These are phyloP conservation scores for Diospyros lotus DNA, from an alignment of 148 eudicot species.

Conservation along the genomic window DNA sequence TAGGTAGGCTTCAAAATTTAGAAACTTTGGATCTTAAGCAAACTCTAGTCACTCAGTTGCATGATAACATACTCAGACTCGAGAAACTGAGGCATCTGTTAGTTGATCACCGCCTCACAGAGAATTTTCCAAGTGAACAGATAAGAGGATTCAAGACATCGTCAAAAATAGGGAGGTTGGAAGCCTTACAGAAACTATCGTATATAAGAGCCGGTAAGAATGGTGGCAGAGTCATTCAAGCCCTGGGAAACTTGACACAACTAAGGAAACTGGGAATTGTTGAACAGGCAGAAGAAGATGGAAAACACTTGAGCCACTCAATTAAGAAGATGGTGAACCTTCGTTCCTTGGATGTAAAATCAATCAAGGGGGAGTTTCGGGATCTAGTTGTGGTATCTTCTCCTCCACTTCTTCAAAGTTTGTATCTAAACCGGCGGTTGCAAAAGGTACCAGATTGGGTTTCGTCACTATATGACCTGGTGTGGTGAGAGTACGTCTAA, in stretches of 20 bases:
- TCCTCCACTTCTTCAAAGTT: background rate
- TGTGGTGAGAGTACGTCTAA: background rate
- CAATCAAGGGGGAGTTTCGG: background rate
- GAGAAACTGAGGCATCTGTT: background rate
- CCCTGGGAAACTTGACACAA: background rate
- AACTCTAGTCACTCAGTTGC: background rate
- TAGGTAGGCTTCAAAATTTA: background rate
- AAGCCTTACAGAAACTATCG: background rate
- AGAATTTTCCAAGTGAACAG: background rate
- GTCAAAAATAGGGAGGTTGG: background rate
- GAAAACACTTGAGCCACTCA: background rate
- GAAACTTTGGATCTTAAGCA: background rate
- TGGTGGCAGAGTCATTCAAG: background rate
- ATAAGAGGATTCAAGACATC: background rate
- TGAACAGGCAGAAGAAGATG: background rate
- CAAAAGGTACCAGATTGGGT: background rate
- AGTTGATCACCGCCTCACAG: background rate
- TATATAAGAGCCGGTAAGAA: background rate
- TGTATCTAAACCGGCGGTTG: background rate
- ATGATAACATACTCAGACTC: background rate
- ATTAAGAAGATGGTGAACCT: background rate
- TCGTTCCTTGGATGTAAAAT: background rate
- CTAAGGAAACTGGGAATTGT: background rate
- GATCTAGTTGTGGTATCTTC: background rate
- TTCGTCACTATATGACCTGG: background rate